phyloP scores from a whole-genome alignment of 352 stramenopile genomes.

The Pythium rhizo-oryzae region DNA sequence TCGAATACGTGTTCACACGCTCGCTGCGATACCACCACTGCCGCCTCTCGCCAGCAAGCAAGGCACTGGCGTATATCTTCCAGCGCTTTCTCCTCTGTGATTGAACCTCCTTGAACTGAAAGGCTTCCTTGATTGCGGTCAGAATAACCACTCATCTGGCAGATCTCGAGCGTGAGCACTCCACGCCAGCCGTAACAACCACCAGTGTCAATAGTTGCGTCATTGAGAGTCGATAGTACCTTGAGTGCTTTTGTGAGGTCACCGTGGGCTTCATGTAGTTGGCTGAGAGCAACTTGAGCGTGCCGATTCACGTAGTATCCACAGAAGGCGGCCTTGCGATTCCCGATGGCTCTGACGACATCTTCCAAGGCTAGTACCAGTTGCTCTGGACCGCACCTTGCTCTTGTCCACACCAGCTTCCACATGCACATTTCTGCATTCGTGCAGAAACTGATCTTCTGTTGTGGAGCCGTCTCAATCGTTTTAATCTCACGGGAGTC shows the following conservation, averaged over 20 bases:
- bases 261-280: conserved; percentile 5
- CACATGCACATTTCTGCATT: conserved; percentile 8
- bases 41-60: conserved; percentile 28
- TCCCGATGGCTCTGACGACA: conserved; percentile 14
- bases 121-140: neutral
- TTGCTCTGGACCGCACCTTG: neutral
- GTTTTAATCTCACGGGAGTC: neutral
- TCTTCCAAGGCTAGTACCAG: neutral
- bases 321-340: conserved; percentile 18
- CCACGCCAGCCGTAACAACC: conserved; percentile 64
- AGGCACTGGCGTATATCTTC: conserved; percentile 56
- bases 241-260: conserved; percentile 33
- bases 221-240: conserved; percentile 18
- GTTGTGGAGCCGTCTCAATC: neutral
- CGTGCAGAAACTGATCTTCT: neutral
- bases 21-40: neutral
- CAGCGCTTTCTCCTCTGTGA: conserved; percentile 39
- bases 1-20: conserved; percentile 41
- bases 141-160: conserved; percentile 20
- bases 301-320: conserved; percentile 18
- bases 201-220: conserved; percentile 36
- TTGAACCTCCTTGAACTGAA: conserved; percentile 3
- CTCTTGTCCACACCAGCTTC: conserved; percentile 13
- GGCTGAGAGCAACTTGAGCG: neutral
- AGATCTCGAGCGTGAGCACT: conserved; percentile 60